Conservation (phyloP, 2,329 filamentous ascomycete species). For the Epicoccum nigrum region DNA sequence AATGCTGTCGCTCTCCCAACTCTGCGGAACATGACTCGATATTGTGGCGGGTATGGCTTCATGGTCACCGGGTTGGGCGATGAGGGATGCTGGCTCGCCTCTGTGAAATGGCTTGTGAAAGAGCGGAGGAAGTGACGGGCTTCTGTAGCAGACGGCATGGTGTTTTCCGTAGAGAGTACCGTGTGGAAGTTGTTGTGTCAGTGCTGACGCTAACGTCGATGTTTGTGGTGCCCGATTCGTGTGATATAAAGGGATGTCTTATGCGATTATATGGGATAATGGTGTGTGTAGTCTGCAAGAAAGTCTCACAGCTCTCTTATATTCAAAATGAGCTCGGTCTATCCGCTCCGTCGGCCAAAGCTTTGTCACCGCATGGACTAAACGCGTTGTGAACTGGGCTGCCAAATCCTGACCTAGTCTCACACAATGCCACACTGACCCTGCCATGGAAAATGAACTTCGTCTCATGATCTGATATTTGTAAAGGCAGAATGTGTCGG, state of each 20-base stretch:
- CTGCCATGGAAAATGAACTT: not conserved
- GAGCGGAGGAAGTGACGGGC: constrained; percentile 7
- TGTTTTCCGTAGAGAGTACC: too few species aligned
- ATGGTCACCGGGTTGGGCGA: not conserved
- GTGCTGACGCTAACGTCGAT: not conserved
- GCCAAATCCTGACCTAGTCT: not conserved
- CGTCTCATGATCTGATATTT: not conserved
- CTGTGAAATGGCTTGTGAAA: not conserved
- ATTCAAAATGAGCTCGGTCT: not conserved
- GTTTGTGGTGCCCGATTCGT: not conserved
- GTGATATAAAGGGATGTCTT: not conserved
- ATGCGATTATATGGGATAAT: not conserved
- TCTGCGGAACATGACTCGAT: constrained; percentile 2
- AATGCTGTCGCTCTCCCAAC: constrained; percentile 1
- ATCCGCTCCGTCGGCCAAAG: not conserved
- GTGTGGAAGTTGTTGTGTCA: too few species aligned
- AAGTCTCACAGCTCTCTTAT: not conserved
- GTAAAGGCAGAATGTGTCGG: not conserved
- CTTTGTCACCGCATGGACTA: not conserved
- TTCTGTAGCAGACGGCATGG: constrained; percentile 4
- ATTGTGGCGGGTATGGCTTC: constrained; percentile 8
- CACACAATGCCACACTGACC: not conserved
- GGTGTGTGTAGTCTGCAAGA: not conserved
- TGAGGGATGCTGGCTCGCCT: not conserved
- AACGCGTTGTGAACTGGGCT: not conserved